A percentile compares a stretch with the other conserved stretches of the same genome.
Evolutionary conservation across 1,284 basidiomycete species (phyloP).

Genomic region (Marasmius fiardii): DNA sequence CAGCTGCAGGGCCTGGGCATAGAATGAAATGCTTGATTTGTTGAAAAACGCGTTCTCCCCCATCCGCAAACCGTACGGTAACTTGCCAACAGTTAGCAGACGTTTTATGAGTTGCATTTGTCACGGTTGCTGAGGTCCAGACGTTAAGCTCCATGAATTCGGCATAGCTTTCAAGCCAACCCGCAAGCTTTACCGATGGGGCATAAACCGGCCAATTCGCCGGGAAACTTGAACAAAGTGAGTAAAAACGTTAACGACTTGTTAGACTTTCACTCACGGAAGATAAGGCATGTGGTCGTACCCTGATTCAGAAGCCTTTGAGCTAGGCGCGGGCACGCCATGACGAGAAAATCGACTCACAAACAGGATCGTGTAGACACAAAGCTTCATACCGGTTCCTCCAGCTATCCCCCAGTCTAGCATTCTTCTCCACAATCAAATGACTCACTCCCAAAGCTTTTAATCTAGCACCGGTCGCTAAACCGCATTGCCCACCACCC

Average conservation of each 20-base stretch:
- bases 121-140: conserved; percentile 37
- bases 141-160: conserved; percentile 41
- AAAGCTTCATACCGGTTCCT: conserved; percentile 55
- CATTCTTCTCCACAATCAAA: conserved; percentile 52
- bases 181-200: conserved; percentile 29
- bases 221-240: conserved; percentile 7
- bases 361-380: conserved; percentile 55
- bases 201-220: conserved; percentile 13
- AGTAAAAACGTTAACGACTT: neutral
- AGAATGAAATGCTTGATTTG: conserved; percentile 35
- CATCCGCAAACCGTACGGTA: conserved; percentile 38
- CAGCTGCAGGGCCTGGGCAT: conserved; percentile 40
- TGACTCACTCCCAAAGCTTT: conserved; percentile 49
- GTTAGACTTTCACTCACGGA: conserved; percentile 33
- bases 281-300: conserved; percentile 57
- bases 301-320: conserved; percentile 30
- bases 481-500: conserved; percentile 51
- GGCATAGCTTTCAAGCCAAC: conserved; percentile 48
- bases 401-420: conserved; percentile 59
- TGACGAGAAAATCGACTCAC: conserved; percentile 31
- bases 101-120: conserved; percentile 28
- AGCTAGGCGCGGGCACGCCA: conserved; percentile 10
- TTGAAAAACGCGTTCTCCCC: conserved; percentile 20
- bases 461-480: conserved; percentile 48
- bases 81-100: conserved; percentile 34